A percentile compares a stretch with the other conserved stretches of the same genome.
phyloP scores from a whole-genome alignment of 1,284 basidiomycete species.

The Puccinia horiana region DNA sequence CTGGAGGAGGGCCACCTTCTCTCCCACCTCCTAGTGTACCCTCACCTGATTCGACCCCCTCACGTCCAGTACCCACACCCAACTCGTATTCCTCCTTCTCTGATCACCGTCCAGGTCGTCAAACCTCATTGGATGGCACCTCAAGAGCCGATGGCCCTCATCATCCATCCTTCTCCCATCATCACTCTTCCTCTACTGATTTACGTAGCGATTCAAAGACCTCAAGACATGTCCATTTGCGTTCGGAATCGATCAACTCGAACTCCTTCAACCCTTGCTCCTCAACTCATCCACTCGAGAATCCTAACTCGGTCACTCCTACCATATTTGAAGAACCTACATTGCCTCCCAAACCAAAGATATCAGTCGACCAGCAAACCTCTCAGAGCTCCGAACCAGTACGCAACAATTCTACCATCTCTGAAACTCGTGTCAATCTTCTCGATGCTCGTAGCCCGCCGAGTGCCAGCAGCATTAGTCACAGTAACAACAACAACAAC shows the following conservation, averaged over 20 bases:
- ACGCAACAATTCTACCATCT: not conserved
- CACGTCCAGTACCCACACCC: not conserved
- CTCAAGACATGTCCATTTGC: not conserved
- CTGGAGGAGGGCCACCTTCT: not conserved
- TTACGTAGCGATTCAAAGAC: slow-evolving; percentile 40
- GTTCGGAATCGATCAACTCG: not conserved
- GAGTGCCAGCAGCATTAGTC: not conserved
- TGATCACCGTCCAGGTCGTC: not conserved
- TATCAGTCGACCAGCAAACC: not conserved
- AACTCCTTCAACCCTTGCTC: not conserved
- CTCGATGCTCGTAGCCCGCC: not conserved
- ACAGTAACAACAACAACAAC: not conserved
- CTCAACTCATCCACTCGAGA: not conserved
- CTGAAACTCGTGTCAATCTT: not conserved
- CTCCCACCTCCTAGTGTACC: not conserved
- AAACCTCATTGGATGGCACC: slow-evolving; percentile 39
- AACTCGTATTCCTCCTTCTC: not conserved
- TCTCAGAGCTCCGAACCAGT: not conserved
- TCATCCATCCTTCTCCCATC: slow-evolving; percentile 63
- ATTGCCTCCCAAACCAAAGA: not conserved
- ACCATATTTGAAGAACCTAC: slow-evolving; percentile 30
- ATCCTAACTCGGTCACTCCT: not conserved
- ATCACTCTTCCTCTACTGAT: slow-evolving; percentile 61
- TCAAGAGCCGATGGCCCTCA: slow-evolving; percentile 58
- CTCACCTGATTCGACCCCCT: slow-evolving; percentile 20